Percentiles rank a stretch among this genome's conserved stretches.
Evolutionary conservation across 2,329 filamentous ascomycete genomes (phyloP).

Genomic region (Ophiocordyceps camponoti-rufipedis): DNA sequence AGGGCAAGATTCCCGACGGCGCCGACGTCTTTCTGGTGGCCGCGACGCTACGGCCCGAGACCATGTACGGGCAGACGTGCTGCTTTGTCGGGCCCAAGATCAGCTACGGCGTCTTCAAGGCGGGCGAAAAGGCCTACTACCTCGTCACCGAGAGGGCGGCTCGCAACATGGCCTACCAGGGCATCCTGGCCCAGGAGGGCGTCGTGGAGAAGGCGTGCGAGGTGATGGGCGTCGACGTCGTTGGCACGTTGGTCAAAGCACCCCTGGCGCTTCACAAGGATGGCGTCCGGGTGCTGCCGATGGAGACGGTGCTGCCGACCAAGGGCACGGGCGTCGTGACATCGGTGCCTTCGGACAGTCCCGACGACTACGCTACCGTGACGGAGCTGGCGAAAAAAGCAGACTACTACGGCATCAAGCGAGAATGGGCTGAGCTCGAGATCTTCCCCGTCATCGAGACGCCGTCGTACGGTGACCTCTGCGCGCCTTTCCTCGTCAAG

Average conservation of each 20-base stretch:
- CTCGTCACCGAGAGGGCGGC: constrained; percentile 72
- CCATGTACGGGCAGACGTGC: constrained; percentile 96
- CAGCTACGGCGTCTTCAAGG: constrained; percentile 75
- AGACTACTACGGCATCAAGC: constrained; percentile 89
- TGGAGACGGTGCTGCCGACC: constrained; percentile 80
- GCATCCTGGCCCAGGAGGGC: constrained; percentile 62
- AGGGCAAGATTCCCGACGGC: constrained; percentile 59
- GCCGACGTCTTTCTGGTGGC: constrained; percentile 79
- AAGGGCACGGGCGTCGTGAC: constrained; percentile 97
- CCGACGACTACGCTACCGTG: constrained; percentile 85
- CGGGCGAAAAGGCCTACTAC: constrained; percentile 61
- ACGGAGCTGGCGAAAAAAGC: constrained; percentile 84
- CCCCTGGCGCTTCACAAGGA: constrained; percentile 74
- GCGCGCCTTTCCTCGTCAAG: constrained; percentile 69
- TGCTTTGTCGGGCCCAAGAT: constrained; percentile 90
- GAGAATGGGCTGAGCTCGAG: constrained; percentile 87
- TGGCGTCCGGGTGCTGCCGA: constrained; percentile 77
- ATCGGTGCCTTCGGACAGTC: constrained; percentile 82
- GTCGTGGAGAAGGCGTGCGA: constrained; percentile 58
- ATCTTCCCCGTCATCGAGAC: constrained; percentile 82
- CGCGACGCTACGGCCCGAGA: constrained; percentile 85
- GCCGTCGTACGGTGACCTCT: constrained; percentile 69
- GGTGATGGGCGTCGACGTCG: constrained; percentile 57
- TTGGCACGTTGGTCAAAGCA: constrained; percentile 79
- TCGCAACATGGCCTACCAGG: constrained; percentile 93